These are phyloP conservation scores for Populus pruinosa DNA, from an alignment of 345 rosid species.

Conservation along the genomic window DNA sequence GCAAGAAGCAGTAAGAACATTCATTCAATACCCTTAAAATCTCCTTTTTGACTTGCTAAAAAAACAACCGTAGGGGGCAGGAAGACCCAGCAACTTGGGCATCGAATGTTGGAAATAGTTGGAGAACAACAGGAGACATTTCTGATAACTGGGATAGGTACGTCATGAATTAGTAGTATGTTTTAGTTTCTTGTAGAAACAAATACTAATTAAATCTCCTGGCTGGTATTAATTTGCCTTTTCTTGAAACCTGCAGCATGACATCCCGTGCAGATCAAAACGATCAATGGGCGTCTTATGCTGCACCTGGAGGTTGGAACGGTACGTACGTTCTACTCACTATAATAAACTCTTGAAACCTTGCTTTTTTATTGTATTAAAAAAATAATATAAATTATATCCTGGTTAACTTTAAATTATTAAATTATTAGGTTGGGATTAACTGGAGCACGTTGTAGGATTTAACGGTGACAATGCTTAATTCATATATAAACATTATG, in stretches of 20 bases:
- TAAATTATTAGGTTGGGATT: not conserved
- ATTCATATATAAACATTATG: not conserved
- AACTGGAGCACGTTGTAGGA: no score
- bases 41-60: not conserved
- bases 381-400: no score
- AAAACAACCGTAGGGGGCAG: conserved; percentile 50
- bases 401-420: no score
- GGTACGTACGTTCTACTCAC: conserved; percentile 27
- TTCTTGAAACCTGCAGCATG: conserved; percentile 41
- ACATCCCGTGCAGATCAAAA: conserved; percentile 64
- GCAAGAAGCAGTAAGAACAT: not conserved
- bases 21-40: not conserved
- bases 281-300: conserved; percentile 71
- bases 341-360: not conserved
- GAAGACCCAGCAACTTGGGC: conserved; percentile 96
- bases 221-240: not conserved
- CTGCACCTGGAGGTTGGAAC: conserved; percentile 96
- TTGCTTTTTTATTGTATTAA: no score
- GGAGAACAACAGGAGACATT: conserved; percentile 91
- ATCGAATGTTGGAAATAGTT: conserved; percentile 69
- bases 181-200: not conserved
- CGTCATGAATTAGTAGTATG: not conserved
- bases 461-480: not conserved
- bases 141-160: conserved; percentile 71
- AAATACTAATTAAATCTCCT: not conserved